Conservation (phyloP, 73 alveolate genomes). For the Paramecium tetraurelia region DNA sequence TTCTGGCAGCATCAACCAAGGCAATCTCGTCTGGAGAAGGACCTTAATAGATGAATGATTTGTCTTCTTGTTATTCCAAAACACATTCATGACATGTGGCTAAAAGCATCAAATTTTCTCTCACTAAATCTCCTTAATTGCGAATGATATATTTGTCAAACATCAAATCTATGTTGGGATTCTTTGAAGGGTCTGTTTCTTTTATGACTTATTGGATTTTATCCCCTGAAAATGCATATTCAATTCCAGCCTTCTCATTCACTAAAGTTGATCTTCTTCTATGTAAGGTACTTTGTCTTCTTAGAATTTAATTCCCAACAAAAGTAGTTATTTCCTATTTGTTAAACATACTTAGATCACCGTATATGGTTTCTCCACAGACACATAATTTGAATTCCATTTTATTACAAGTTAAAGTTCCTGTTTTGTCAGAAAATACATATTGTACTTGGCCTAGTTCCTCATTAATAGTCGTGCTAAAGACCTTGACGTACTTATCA, state of each 20-base stretch:
- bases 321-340: conserved; percentile 1
- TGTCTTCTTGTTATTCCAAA: conserved; percentile 53
- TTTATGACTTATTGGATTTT: neutral
- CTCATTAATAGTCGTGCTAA: conserved; percentile 69
- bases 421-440: conserved; percentile 78
- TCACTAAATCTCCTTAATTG: conserved; percentile 38
- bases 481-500: conserved; percentile 62
- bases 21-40: conserved; percentile 70
- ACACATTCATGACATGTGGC: conserved; percentile 71
- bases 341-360: conserved; percentile 38
- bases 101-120: conserved; percentile 35
- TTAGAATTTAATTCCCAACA: conserved; percentile 29
- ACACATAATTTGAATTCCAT: conserved; percentile 73
- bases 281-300: conserved; percentile 31
- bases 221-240: conserved; percentile 15
- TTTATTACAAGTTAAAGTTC: conserved; percentile 75
- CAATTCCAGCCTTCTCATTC: conserved; percentile 58
- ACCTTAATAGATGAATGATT: conserved; percentile 69
- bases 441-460: conserved; percentile 75
- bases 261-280: conserved; percentile 43
- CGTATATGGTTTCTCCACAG: conserved; percentile 59
- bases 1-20: conserved; percentile 65
- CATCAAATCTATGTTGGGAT: neutral
- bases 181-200: neutral
- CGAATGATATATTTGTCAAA: neutral